A percentile compares a stretch with the other conserved stretches of the same genome.
phyloP scores from a whole-genome alignment of 805 yeast species.

The Grigorovia yakushimaensis region DNA sequence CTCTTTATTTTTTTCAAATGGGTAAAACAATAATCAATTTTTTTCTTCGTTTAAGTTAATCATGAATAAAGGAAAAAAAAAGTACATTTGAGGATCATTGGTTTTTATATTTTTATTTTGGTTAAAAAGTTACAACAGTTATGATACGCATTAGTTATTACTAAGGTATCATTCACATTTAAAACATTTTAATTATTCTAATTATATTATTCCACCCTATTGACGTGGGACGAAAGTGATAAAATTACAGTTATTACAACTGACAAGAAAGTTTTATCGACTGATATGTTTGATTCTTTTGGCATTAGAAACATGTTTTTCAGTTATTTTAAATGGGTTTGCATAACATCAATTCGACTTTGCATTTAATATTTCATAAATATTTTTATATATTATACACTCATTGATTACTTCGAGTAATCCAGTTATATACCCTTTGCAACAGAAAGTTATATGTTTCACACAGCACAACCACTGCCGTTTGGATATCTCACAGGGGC shows the following conservation, averaged over 20 bases:
- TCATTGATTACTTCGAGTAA: not conserved
- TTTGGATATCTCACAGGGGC: too few species aligned
- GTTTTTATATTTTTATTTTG: not conserved
- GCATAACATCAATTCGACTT: not conserved
- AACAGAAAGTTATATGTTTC: not conserved
- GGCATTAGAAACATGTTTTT: constrained; percentile 9
- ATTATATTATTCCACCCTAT: constrained; percentile 17
- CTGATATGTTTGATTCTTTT: constrained; percentile 29
- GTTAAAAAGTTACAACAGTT: not conserved
- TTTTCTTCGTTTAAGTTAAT: not conserved
- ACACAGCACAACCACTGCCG: not conserved
- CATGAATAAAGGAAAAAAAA: not conserved
- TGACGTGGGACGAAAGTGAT: constrained; percentile 28
- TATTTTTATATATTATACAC: not conserved
- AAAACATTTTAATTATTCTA: not conserved
- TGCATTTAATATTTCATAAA: not conserved
- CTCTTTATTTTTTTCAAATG: constrained; percentile 3
- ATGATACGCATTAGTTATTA: not conserved
- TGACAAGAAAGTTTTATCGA: constrained; percentile 12
- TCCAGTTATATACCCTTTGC: not conserved
- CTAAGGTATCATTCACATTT: not conserved
- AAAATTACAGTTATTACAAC: not conserved
- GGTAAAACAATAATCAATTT: constrained; percentile 4
- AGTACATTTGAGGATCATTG: constrained; percentile 8
- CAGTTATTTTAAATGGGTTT: not conserved